phyloP scores from a whole-genome alignment of 352 stramenopile genomes.

The Phytophthora melonis region DNA sequence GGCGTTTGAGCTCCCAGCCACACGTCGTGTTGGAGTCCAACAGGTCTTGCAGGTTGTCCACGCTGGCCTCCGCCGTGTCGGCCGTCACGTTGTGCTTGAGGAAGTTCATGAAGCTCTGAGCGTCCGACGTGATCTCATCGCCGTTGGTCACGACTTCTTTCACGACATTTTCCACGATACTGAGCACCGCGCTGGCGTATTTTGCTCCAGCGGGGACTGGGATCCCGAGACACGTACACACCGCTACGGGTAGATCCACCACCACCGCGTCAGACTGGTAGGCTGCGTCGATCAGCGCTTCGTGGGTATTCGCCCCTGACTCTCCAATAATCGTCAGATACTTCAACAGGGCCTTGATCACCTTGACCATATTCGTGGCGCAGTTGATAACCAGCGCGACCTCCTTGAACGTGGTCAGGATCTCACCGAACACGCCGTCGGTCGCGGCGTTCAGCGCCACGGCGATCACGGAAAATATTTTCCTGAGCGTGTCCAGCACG shows the following conservation, averaged over 20 bases:
- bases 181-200: slow-evolving; percentile 19
- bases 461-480: slow-evolving; percentile 32
- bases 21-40: slow-evolving; percentile 28
- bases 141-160: slow-evolving; percentile 31
- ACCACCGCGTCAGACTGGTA: slow-evolving; percentile 28
- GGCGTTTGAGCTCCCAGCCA: slow-evolving; percentile 30
- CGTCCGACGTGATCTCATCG: slow-evolving; percentile 29
- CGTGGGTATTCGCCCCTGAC: slow-evolving; percentile 7
- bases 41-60: slow-evolving; percentile 25
- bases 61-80: slow-evolving; percentile 13
- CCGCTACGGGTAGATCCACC: slow-evolving; percentile 22
- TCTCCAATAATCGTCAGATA: slow-evolving; percentile 22
- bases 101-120: slow-evolving; percentile 29
- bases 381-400: slow-evolving; percentile 26
- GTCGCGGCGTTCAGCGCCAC: slow-evolving; percentile 34
- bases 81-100: slow-evolving; percentile 27
- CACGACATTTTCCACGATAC: slow-evolving; percentile 29
- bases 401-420: slow-evolving; percentile 28
- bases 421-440: slow-evolving; percentile 30
- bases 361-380: slow-evolving; percentile 24
- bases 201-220: slow-evolving; percentile 21
- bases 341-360: slow-evolving; percentile 26
- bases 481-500: slow-evolving; percentile 25
- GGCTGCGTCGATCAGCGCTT: slow-evolving; percentile 18
- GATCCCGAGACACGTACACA: slow-evolving; percentile 26